Conservation (phyloP, 371 early-diverging fungal species). For the Zychaea mexicana region DNA sequence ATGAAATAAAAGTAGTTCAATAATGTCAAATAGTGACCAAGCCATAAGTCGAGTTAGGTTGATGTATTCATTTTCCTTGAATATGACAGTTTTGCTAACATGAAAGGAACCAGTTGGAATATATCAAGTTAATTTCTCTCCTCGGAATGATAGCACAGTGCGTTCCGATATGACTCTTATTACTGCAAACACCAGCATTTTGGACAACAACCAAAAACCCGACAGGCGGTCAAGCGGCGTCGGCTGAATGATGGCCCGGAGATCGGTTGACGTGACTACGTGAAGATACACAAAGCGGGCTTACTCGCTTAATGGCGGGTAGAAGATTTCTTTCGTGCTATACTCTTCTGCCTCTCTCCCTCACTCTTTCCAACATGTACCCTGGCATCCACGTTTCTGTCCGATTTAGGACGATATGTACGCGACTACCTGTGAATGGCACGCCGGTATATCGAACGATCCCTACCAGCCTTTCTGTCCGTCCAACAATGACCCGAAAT, state of each 20-base stretch:
- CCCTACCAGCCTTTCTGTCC: slow-evolving; percentile 5
- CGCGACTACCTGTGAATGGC: slow-evolving; percentile 13
- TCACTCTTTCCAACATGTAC: neutral
- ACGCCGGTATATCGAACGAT: slow-evolving; percentile 6
- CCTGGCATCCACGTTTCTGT: slow-evolving; percentile 1
- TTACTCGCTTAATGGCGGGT: no score
- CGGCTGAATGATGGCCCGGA: neutral
- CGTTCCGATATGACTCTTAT: no score
- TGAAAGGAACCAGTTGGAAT: no score
- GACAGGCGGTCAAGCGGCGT: neutral
- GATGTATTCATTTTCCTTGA: no score
- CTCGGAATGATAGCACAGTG: no score
- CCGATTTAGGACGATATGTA: slow-evolving; percentile 18
- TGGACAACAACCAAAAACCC: no score
- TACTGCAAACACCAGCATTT: no score
- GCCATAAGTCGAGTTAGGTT: no score
- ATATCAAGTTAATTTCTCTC: no score
- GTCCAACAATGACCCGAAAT: slow-evolving; percentile 5
- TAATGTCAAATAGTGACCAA: no score
- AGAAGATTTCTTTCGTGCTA: neutral
- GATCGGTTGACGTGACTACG: slow-evolving; percentile 1
- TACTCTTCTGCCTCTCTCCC: neutral
- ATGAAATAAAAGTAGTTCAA: no score
- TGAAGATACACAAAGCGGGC: neutral
- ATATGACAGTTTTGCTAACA: no score